These are phyloP conservation scores for Croton setiger DNA, from an alignment of 441 rosid species.

Conservation along the genomic window DNA sequence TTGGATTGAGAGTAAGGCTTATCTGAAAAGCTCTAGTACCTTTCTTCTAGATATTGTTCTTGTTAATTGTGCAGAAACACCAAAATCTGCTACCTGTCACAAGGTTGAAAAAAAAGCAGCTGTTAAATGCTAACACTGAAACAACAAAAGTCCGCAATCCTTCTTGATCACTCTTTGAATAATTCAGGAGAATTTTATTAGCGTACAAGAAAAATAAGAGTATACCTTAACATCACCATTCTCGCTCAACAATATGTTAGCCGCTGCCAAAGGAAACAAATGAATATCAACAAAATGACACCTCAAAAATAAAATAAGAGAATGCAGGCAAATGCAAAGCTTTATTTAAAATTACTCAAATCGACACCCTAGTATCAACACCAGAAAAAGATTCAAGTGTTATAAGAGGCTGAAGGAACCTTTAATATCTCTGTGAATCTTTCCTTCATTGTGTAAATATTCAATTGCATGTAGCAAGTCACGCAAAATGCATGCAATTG, in stretches of 20 bases:
- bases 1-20: neutral
- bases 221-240: conserved; percentile 98
- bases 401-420: conserved; percentile 35
- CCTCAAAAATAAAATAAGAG: neutral
- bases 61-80: conserved; percentile 96
- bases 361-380: neutral
- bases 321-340: conserved; percentile 7
- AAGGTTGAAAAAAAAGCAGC: conserved; percentile 26
- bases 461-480: conserved; percentile 98
- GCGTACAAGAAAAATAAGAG: conserved; percentile 20
- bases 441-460: conserved; percentile 91
- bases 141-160: conserved; percentile 1
- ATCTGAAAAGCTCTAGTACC: conserved; percentile 43
- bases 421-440: conserved; percentile 99
- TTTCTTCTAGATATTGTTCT: conserved; percentile 97
- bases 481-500: conserved; percentile 87
- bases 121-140: conserved; percentile 18
- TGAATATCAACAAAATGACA: neutral
- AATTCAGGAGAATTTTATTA: conserved; percentile 6
- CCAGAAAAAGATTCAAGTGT: conserved; percentile 4
- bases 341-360: conserved; percentile 13
- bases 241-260: conserved; percentile 90
- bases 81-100: conserved; percentile 97
- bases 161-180: conserved; percentile 12
- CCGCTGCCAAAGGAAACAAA: conserved; percentile 60